Evolutionary conservation across 441 rosid genomes (phyloP), one percentile per base, ranked within the genome.

Genomic region (Syzygium malaccense): DNA sequence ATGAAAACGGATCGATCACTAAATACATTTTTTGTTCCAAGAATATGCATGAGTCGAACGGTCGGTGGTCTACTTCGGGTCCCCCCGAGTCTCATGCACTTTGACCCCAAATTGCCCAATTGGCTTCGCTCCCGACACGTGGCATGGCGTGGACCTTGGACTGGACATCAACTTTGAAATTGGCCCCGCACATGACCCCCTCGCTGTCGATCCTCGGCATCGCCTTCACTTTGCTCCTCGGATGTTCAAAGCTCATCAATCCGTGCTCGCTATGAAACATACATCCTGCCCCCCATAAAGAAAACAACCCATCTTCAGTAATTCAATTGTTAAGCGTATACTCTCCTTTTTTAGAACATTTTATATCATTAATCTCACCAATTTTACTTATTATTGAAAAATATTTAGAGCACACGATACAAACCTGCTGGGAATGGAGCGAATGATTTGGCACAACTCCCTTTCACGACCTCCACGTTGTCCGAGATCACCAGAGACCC

Each of bases 401-500:
- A 26, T 17, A 84, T 45, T 14, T 53, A 30, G 2, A 17, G 18
- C 17, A 20, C 62, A 57, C 6, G 10, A 57, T 41, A 80, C 48
- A 6, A 78, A 93, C 94, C 92, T 49, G 90, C 79, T 64, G 94
- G 94, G 87, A 93, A 93, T 15, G 91, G 86, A 9, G 94, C 87
- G 15, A n/a, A 91, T n/a, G 91, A 93, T 86, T 90, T 92, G 10
- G 91, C 93, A 62, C 94, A 93, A 78, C 90, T 88, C 41, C 83
- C 85, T 88, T 62, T 88, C n/a, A 91, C 87, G 32, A 88, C 78
- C 58, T 89, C 90, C 48, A 89, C 20, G 62, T 89, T 88, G 85
- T 92, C 89, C 7, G 93, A 91, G 37, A 88, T 88, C 30, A 92
- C 89, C 56, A 93, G 23, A 54, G 94, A 91, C 15, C 93, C 93